Evolutionary conservation across 2,329 filamentous ascomycete genomes (phyloP), one percentile per base, ranked within the genome.

Genomic region (Exophiala sideris): DNA sequence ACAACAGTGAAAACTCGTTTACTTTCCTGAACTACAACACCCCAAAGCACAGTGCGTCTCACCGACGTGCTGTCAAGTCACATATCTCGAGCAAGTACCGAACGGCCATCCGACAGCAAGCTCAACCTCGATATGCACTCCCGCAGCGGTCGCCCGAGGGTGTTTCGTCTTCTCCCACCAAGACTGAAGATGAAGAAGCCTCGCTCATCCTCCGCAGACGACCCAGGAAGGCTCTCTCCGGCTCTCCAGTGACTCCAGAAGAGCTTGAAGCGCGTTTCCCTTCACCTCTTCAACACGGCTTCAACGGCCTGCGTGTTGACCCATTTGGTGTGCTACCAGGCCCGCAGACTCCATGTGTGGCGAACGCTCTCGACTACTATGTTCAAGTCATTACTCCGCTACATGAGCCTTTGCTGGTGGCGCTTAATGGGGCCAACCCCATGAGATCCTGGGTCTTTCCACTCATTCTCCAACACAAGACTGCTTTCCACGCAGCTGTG

Each of bases 11-110:
- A 36, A 42, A 50, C 14, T 29, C 24, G 3, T 56, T 54, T 36
- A 56, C 57, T 33, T 54, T 56, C 39, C 29, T 54, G 24, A 45
- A 56, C 18, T 54, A 56, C 35, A 24, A 57, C 48, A 54, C 45
- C 16, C 50, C 57, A 6, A 53, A 53, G 9, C 54, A 57, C 32
- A 57, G 38, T 44, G 54, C 50, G 2, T 52, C 50, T 2, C 47
- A 54, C 20, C 32, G 53, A 34, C 42, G 45, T 12, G 40, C 51
- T 8, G 57, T 59, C 32, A 59, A 59, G 29, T 59, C 53, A 4
- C 53, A 59, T 16, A 49, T 59, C 32, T 56, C 53, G 9, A 54
- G 53, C 50, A 59, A 52, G 41, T 59, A 59, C 45, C 48, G 57
- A 35, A 51, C 57, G 5, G 20, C 53, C 11, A 36, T 59, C 6